Conservation (phyloP, 129 eudicot genomes). For the Artemisia annua region DNA sequence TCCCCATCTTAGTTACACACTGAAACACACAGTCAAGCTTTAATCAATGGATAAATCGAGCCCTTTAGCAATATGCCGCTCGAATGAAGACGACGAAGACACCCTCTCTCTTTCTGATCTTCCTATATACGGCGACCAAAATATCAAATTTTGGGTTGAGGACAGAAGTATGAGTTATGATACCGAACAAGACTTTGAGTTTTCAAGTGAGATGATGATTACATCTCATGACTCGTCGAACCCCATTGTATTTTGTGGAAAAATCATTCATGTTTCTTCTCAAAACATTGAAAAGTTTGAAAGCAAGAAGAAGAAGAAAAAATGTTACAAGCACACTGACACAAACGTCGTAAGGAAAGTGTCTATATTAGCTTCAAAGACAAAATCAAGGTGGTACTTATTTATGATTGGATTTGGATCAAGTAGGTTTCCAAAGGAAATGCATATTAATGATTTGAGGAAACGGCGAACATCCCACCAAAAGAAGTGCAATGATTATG, state of each 20-base stretch:
- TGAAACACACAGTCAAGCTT: not conserved
- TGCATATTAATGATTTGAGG: conserved; percentile 49
- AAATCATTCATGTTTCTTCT: conserved; percentile 29
- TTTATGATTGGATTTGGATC: conserved; percentile 40
- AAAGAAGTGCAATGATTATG: not conserved
- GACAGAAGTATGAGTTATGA: not conserved
- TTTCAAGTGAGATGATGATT: conserved; percentile 41
- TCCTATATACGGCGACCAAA: conserved; percentile 13
- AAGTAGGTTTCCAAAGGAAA: conserved; percentile 26
- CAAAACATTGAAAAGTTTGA: not conserved
- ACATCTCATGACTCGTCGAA: conserved; percentile 3
- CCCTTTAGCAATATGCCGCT: not conserved
- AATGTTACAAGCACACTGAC: not conserved
- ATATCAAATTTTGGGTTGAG: not conserved
- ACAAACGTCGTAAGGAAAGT: conserved; percentile 15
- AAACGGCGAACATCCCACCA: conserved; percentile 32
- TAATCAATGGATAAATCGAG: not conserved
- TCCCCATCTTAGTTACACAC: not conserved
- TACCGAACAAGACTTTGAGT: conserved; percentile 42
- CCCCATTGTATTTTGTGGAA: conserved; percentile 45
- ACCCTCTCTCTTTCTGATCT: conserved; percentile 34
- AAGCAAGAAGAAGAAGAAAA: not conserved
- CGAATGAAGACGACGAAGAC: conserved; percentile 17
- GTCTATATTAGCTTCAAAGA: conserved; percentile 26
- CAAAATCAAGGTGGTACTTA: conserved; percentile 45